phyloP scores from a whole-genome alignment of 164 flowering plant genomes.

The Warburgia ugandensis region DNA sequence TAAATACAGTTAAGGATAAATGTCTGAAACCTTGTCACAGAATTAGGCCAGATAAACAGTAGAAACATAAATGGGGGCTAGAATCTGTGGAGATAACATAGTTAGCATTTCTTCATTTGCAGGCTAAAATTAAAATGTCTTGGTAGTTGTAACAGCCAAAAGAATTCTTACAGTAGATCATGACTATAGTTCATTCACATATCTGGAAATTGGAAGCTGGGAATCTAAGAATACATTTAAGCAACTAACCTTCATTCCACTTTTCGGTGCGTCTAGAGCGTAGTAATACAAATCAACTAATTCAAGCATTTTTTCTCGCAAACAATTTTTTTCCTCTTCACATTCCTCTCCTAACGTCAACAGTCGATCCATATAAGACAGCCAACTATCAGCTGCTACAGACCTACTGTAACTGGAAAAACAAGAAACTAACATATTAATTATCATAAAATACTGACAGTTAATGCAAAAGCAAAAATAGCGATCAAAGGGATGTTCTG shows the following conservation, averaged over 20 bases:
- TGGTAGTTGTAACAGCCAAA: no score
- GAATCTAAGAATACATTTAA: background rate
- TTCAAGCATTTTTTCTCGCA: constrained; percentile 34
- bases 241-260: constrained; percentile 47
- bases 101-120: no score
- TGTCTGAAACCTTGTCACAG: no score
- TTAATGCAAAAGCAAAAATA: no score
- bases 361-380: constrained; percentile 64
- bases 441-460: background rate
- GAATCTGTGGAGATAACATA: no score
- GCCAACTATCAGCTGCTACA: constrained; percentile 75
- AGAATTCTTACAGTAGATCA: no score
- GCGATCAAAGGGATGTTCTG: no score
- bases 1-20: no score
- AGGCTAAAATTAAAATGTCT: background rate
- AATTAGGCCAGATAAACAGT: no score
- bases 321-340: constrained; percentile 24
- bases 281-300: constrained; percentile 69
- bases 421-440: constrained; percentile 9
- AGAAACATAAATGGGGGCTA: no score
- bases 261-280: constrained; percentile 83
- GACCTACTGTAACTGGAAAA: constrained; percentile 39
- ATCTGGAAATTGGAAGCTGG: no score
- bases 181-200: no score
- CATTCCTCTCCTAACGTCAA: constrained; percentile 40